A percentile compares a stretch with the other conserved stretches of the same genome.
phyloP scores from a whole-genome alignment of 2,329 filamentous ascomycete species.

The Aspergillus sp. region DNA sequence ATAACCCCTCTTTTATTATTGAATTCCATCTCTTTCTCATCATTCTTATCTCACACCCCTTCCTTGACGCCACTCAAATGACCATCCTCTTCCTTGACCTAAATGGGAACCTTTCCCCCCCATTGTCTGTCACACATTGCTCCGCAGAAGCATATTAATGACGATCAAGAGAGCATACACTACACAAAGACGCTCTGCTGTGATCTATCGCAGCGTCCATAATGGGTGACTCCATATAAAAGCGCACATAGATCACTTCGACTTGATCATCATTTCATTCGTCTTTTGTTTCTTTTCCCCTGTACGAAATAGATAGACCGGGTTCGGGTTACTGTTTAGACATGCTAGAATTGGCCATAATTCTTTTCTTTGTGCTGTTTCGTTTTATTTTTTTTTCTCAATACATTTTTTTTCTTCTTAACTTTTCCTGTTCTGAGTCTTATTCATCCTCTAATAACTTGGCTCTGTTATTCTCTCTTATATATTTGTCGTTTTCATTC shows the following conservation, averaged over 20 bases:
- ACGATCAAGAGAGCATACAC: neutral
- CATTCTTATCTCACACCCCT: neutral
- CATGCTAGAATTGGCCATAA: conserved; percentile 18
- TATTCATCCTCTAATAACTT: neutral
- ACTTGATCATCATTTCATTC: conserved; percentile 11
- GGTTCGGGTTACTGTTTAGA: conserved; percentile 24
- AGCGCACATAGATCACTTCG: conserved; percentile 2
- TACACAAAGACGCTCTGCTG: neutral
- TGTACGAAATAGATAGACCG: conserved; percentile 34
- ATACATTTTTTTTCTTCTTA: neutral
- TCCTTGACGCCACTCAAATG: conserved; percentile 19
- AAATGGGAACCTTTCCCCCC: neutral
- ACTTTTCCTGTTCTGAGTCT: too few relatives aligned
- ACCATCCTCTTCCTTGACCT: conserved; percentile 19
- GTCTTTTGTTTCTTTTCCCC: conserved; percentile 19
- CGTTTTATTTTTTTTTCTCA: neutral
- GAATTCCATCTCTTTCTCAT: neutral
- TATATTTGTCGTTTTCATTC: neutral
- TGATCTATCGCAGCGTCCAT: neutral
- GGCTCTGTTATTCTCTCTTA: neutral
- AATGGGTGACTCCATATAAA: neutral
- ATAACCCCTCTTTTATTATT: conserved; percentile 12
- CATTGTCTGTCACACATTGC: conserved; percentile 3
- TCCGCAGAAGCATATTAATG: neutral
- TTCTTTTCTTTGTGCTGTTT: conserved; percentile 9